phyloP scores from a whole-genome alignment of 192 early-diverging fungal genomes.

The Dimargaris xerosporica region DNA sequence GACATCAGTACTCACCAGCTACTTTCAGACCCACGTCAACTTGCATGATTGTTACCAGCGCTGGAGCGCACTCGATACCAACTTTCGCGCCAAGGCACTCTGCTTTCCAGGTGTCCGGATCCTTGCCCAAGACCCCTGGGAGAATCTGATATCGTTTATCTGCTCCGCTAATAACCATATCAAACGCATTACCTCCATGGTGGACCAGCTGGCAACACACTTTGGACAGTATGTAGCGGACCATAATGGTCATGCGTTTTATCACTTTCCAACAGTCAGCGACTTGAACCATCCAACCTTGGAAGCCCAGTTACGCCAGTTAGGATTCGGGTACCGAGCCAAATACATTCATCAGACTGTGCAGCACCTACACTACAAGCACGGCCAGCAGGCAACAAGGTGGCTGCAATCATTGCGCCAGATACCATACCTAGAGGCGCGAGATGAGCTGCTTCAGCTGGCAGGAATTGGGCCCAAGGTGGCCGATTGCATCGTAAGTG shows the following conservation, averaged over 20 bases:
- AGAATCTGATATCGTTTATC: slow-evolving; percentile 82
- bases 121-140: slow-evolving; percentile 69
- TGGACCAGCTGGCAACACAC: slow-evolving; percentile 19
- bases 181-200: slow-evolving; percentile 71
- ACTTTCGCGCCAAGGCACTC: slow-evolving; percentile 43
- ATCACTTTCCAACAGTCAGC: slow-evolving; percentile 52
- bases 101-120: slow-evolving; percentile 53
- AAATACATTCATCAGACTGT: slow-evolving; percentile 75
- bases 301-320: slow-evolving; percentile 42
- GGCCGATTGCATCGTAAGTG: slow-evolving; percentile 76
- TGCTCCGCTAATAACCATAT: slow-evolving; percentile 95
- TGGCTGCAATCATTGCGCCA: slow-evolving; percentile 52
- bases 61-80: slow-evolving; percentile 42
- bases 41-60: slow-evolving; percentile 36
- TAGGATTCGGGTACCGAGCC: slow-evolving; percentile 94
- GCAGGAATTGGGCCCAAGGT: slow-evolving; percentile 90
- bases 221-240: slow-evolving; percentile 30
- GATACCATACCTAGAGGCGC: slow-evolving; percentile 35
- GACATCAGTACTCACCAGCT: slow-evolving; percentile 41
- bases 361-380: slow-evolving; percentile 25
- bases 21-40: slow-evolving; percentile 70
- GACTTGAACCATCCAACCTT: slow-evolving; percentile 32
- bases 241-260: slow-evolving; percentile 26
- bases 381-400: slow-evolving; percentile 27
- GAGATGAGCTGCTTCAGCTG: slow-evolving; percentile 47